phyloP scores from a whole-genome alignment of 148 eudicot species.

The Mesembryanthemum crystallinum region DNA sequence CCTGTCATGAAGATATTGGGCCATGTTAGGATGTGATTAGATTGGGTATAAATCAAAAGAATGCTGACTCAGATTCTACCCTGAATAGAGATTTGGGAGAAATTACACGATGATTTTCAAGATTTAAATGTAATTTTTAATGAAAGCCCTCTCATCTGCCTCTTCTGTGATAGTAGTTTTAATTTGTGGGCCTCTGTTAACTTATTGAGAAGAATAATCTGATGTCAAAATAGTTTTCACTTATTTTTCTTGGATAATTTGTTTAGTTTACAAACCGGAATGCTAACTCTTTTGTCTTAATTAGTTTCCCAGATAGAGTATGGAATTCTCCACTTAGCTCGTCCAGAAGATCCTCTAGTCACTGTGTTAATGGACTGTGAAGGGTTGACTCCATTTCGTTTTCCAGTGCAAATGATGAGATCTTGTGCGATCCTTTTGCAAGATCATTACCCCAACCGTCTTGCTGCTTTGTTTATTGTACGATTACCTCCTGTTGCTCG shows the following conservation, averaged over 20 bases:
- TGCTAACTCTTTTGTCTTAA: conserved; percentile 18
- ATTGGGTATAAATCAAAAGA: neutral
- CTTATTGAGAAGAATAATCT: neutral
- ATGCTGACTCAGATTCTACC: neutral
- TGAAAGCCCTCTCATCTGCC: neutral
- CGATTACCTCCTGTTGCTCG: conserved; percentile 55
- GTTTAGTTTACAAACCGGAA: neutral
- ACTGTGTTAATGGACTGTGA: conserved; percentile 74
- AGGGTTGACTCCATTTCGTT: conserved; percentile 61
- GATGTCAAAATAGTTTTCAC: neutral
- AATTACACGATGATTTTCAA: neutral
- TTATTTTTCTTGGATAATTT: neutral
- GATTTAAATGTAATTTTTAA: neutral
- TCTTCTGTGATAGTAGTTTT: neutral
- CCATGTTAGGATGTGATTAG: neutral
- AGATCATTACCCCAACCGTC: conserved; percentile 74
- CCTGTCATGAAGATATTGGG: neutral
- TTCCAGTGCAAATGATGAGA: conserved; percentile 65
- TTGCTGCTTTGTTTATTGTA: conserved; percentile 51
- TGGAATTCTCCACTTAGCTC: conserved; percentile 49
- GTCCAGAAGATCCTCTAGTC: conserved; percentile 43
- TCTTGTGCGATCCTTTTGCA: conserved; percentile 62
- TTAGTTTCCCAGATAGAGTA: conserved; percentile 74
- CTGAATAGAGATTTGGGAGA: neutral
- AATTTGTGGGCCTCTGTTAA: neutral